phyloP scores from a whole-genome alignment of 2,329 filamentous ascomycete species.

The Trichoderma koningiopsis region DNA sequence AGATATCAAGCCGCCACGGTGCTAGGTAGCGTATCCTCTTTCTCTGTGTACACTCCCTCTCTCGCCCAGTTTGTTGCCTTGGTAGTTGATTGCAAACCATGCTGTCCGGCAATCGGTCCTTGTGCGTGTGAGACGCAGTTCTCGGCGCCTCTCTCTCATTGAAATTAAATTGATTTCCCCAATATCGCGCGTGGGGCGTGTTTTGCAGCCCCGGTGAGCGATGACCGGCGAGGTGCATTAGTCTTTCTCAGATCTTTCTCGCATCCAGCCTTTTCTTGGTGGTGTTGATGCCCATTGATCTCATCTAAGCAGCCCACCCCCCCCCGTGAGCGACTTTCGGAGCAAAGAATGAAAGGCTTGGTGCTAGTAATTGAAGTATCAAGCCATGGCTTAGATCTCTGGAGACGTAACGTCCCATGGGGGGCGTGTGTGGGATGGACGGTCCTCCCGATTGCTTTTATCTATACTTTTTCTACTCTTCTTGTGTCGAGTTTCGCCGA shows the following conservation, averaged over 20 bases:
- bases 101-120: background rate
- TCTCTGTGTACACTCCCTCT: background rate
- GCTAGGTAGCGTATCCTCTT: background rate
- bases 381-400: background rate
- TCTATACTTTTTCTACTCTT: background rate
- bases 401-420: slow-evolving; percentile 14
- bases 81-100: background rate
- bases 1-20: background rate
- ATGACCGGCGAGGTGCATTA: background rate
- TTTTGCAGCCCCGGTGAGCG: background rate
- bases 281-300: background rate
- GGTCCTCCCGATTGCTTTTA: background rate
- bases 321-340: slow-evolving; percentile 20
- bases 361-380: background rate
- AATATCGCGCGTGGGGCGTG: slow-evolving; percentile 1
- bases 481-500: slow-evolving; percentile 11
- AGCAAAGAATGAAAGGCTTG: background rate
- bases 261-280: background rate
- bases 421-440: background rate
- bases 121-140: background rate
- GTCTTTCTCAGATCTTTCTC: background rate
- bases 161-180: background rate
- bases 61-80: background rate
- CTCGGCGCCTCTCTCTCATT: background rate
- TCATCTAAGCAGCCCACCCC: background rate